Evolutionary conservation across 306 rosid species (phyloP).

Genomic region (Cucumis cinereus): DNA sequence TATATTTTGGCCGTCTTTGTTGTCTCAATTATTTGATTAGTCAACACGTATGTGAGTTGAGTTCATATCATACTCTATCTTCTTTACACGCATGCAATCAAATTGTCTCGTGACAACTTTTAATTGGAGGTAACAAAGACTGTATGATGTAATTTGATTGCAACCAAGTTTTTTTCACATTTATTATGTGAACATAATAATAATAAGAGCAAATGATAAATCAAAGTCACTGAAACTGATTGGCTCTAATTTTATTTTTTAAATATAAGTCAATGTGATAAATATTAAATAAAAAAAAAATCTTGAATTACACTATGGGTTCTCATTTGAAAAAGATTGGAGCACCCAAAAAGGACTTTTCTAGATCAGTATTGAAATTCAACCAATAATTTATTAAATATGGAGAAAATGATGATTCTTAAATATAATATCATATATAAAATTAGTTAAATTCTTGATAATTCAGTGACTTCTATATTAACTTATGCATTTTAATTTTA

Average conservation of each 20-base stretch:
- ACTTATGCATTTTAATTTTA: too few species aligned
- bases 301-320: neutral
- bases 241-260: neutral
- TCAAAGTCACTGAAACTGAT: neutral
- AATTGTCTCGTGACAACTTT: too few species aligned
- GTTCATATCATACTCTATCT: too few species aligned
- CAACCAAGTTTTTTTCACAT: too few species aligned
- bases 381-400: neutral
- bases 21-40: neutral
- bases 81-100: too few species aligned
- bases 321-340: neutral
- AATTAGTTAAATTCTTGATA: too few species aligned
- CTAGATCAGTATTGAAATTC: neutral
- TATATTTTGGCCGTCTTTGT: neutral
- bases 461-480: too few species aligned
- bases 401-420: neutral
- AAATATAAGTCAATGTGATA: neutral
- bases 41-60: neutral
- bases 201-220: too few species aligned
- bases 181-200: too few species aligned
- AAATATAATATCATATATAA: neutral
- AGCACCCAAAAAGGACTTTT: conserved; percentile 1
- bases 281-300: neutral
- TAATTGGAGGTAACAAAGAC: too few species aligned
- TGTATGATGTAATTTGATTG: too few species aligned